These are phyloP conservation scores for Parathielavia appendiculata DNA, from an alignment of 495 filamentous ascomycete genomes.

Conservation along the genomic window DNA sequence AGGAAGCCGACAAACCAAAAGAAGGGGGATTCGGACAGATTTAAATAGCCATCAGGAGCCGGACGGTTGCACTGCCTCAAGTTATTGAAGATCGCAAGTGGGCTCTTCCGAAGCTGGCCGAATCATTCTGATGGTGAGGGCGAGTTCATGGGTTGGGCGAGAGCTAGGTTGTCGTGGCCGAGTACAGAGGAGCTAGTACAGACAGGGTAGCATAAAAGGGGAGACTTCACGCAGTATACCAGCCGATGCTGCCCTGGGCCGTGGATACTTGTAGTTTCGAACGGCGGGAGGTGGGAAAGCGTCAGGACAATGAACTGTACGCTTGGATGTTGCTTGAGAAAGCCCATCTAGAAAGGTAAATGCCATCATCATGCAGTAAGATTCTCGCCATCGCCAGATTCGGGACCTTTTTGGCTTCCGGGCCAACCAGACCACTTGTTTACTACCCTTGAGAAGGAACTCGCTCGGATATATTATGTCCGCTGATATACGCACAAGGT, in stretches of 20 bases:
- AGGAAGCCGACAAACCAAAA: neutral
- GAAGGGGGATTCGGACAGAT: neutral
- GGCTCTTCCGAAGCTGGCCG: constrained; percentile 7
- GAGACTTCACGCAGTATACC: constrained; percentile 5
- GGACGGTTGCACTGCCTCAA: constrained; percentile 2
- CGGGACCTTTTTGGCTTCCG: no score
- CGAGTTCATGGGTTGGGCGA: neutral
- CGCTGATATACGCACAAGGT: neutral
- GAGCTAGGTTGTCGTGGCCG: neutral
- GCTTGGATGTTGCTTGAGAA: no score
- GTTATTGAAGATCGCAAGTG: constrained; percentile 6
- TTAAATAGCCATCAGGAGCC: constrained; percentile 3
- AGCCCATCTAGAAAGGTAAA: no score
- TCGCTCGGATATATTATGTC: no score
- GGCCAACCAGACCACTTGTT: no score
- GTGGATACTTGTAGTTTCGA: no score
- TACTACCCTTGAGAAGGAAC: no score
- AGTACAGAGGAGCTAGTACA: constrained; percentile 6
- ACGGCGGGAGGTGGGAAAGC: no score
- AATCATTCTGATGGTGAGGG: neutral
- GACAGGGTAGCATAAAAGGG: constrained; percentile 5
- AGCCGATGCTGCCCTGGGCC: no score
- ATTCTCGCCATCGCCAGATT: no score
- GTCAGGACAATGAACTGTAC: no score
- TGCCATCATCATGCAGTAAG: no score